Evolutionary conservation across 805 yeast genomes (phyloP).

Genomic region (Cyberlindnera sargentensis): DNA sequence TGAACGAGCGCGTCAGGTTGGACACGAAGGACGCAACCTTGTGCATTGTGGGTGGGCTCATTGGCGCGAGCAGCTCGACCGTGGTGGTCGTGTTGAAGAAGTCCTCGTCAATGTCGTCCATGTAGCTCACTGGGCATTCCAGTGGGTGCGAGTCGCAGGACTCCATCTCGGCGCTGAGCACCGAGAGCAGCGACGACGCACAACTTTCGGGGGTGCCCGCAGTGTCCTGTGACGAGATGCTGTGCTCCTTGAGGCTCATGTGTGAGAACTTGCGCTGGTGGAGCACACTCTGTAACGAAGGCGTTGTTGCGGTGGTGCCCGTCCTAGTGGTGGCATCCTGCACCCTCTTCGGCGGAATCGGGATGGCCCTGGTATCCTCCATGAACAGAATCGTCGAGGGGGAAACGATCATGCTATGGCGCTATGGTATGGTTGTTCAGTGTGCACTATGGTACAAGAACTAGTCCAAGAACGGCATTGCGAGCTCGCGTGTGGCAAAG

Average conservation of each 20-base stretch:
- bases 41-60: background rate
- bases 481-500: no score
- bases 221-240: constrained; percentile 4
- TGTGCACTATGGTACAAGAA: no score
- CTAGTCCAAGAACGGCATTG: no score
- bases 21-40: constrained; percentile 16
- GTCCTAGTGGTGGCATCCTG: constrained; percentile 2
- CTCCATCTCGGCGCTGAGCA: constrained; percentile 12
- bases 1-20: constrained; percentile 17
- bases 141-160: constrained; percentile 18
- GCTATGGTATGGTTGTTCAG: no score
- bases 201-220: constrained; percentile 1
- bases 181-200: constrained; percentile 6
- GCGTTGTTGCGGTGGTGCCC: constrained; percentile 11
- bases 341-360: constrained; percentile 12
- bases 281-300: constrained; percentile 19
- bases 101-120: constrained; percentile 20
- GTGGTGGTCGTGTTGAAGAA: constrained; percentile 9
- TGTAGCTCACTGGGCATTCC: constrained; percentile 8
- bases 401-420: no score
- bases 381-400: background rate
- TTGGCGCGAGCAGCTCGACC: constrained; percentile 2
- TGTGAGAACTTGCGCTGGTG: constrained; percentile 14
- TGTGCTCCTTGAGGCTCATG: constrained; percentile 2
- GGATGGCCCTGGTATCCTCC: constrained; percentile 14